Evolutionary conservation across 495 filamentous ascomycete genomes (phyloP), one percentile per base, ranked within the genome.

Genomic region (Lophiostoma macrostomum): DNA sequence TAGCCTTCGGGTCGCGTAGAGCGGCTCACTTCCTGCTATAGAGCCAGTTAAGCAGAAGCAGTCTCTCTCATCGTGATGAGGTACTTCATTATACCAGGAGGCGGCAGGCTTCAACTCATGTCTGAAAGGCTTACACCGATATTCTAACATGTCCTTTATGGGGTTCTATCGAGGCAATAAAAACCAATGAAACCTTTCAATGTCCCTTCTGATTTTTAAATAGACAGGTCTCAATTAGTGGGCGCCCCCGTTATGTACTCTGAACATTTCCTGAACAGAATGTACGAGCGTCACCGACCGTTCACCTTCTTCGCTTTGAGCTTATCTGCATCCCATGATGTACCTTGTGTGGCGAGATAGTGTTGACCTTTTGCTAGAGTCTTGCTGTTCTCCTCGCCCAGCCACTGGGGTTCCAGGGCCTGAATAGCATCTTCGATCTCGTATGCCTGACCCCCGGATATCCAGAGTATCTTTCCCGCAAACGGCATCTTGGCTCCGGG

Each of bases 371-470:
- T 53, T 30, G 52, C 57, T 4, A 72, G 44, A 1, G 66, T 30
- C 28, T 44, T 55, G 31, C 64, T 65, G 30, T 70, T 69, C 42
- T 68, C 59, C 35, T 56, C 34, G 0, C 69, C 69, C 31, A 72
- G 43, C 69, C 69, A 72, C 14, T 56, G 19, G 0, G 66, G 64
- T 29, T 72, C 69, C 31, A 70, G 38, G 1, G 22, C 50, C 36
- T 69, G 63, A 6, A 72, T 52, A 3, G 49, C 60, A 30, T 69
- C 67, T 35, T 72, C 69, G 39, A 72, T 72, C 49, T 70, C 69
- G 35, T 69, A 72, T 13, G 60, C 59, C 47, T 69, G 37, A 13
- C 69, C 69, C 0, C 69, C 69, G 8, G 61, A 54, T 0, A 68
- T 68, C 51, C 56, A 70, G 18, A 69, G 14, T 29, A 68, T 68